Percentiles rank a stretch among this genome's conserved stretches.
Evolutionary conservation across 768 basidiomycete genomes (phyloP).

Genomic region (Boletus pseudo-olivaceus): DNA sequence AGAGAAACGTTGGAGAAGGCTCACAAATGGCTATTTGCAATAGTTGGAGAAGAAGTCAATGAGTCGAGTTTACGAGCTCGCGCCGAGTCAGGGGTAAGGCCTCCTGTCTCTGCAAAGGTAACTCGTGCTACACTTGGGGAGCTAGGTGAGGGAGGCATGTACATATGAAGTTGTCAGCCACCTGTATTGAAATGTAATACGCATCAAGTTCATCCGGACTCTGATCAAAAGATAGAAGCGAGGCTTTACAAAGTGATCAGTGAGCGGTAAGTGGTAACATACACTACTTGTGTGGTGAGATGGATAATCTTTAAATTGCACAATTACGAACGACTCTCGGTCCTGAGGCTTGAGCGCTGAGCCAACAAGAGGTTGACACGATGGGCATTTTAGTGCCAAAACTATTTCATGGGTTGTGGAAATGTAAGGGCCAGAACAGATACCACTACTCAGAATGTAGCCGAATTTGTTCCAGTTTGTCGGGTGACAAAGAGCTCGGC

Average conservation of each 20-base stretch:
- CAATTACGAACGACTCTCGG: background rate
- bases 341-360: background rate
- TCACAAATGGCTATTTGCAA: constrained; percentile 36
- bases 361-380: background rate
- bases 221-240: background rate
- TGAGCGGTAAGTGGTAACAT: background rate
- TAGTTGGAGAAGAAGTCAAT: constrained; percentile 26
- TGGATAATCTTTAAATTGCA: background rate
- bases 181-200: background rate
- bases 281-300: background rate
- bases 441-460: too few species aligned
- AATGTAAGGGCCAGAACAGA: too few species aligned
- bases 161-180: constrained; percentile 34
- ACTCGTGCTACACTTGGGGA: constrained; percentile 21
- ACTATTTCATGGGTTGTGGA: background rate
- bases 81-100: constrained; percentile 12
- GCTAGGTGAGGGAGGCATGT: constrained; percentile 51
- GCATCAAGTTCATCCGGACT: too few species aligned
- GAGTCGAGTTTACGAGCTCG: constrained; percentile 4
- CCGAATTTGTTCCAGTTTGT: too few species aligned
- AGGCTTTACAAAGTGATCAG: background rate
- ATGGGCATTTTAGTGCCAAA: too few species aligned
- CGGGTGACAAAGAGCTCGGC: too few species aligned
- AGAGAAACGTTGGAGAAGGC: constrained; percentile 31
- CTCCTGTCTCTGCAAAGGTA: background rate